Evolutionary conservation across 2,329 filamentous ascomycete genomes (phyloP), one percentile per base, ranked within the genome.

Genomic region (Aspergillus texensis): DNA sequence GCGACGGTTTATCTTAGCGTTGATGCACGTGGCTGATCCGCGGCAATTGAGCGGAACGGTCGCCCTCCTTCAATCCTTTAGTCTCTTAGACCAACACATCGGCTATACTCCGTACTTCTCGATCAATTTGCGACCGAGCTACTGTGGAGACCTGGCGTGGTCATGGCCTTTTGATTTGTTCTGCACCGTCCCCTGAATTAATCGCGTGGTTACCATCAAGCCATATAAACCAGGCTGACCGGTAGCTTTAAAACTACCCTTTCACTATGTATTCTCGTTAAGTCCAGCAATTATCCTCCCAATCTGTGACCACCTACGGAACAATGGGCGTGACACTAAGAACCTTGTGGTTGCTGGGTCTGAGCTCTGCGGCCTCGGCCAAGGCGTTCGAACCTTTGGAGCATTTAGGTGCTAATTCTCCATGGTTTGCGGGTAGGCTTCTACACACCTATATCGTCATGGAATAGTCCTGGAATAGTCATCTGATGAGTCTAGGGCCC

Each of bases 321-420:
- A 21, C 32, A 59, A 58, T 48, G 63, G 61, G 54, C 53, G 41
- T 30, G 58, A 30, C 19, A 19, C 57, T 34, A 24, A 58, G 24
- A 11, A n/a, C 48, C 10, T 36, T 68, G 21, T 62, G 61, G 57
- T 50, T 65, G 8, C 36, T 65, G 36, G 54, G 56, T 36, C 48
- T 68, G 30, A 32, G 64, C 55, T 66, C 58, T 48, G 28, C 60
- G 5, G n/a, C 59, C 45, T 57, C 62, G 12, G 62, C 59, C 43
- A 36, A 48, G 9, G 50, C 55, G 19, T 66, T 66, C 26, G 61
- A 81, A 62, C 82, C 84, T 10, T 73, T 86, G 58, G 71, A 80
- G 48, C 83, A 82, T 74, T 68, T 85, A 16, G 85, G 84, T 24
- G 84, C 80, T 32, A 87, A 86, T 65, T 80, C 83, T 21, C 85